These are phyloP conservation scores for Hypoxylon sp. DNA, from an alignment of 2,329 filamentous ascomycete genomes.

Conservation along the genomic window DNA sequence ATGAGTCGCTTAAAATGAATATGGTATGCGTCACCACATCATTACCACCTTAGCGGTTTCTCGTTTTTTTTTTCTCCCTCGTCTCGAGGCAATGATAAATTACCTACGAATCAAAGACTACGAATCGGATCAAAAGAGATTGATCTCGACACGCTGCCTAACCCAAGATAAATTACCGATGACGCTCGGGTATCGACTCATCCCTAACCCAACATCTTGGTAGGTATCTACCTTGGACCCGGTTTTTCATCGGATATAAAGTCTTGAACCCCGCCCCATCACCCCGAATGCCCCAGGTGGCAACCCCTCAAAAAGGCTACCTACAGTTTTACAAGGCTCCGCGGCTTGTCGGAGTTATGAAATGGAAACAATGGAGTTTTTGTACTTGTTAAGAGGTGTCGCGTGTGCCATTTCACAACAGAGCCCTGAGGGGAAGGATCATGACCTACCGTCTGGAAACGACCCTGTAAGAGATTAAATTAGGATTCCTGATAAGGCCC, in stretches of 20 bases:
- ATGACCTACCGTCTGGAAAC: slow-evolving; percentile 6
- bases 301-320: background rate
- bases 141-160: background rate
- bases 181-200: background rate
- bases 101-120: background rate
- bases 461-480: background rate
- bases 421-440: background rate
- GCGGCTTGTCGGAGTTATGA: slow-evolving; percentile 20
- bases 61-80: background rate
- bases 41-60: slow-evolving; percentile 12
- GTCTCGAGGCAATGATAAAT: slow-evolving; percentile 5
- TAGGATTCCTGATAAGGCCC: too few relatives aligned
- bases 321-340: background rate
- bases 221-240: too few relatives aligned
- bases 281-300: background rate
- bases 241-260: slow-evolving; percentile 26
- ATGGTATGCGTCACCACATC: slow-evolving; percentile 32
- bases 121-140: slow-evolving; percentile 14
- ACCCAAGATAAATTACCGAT: background rate
- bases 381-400: background rate
- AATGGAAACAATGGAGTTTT: slow-evolving; percentile 22
- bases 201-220: background rate
- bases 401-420: slow-evolving; percentile 17
- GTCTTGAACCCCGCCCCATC: background rate
- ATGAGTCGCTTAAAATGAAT: slow-evolving; percentile 24